Percentiles rank a stretch among this genome's conserved stretches.
Conservation (phyloP, 139 green algal genomes). For the Marvania coccoides region DNA sequence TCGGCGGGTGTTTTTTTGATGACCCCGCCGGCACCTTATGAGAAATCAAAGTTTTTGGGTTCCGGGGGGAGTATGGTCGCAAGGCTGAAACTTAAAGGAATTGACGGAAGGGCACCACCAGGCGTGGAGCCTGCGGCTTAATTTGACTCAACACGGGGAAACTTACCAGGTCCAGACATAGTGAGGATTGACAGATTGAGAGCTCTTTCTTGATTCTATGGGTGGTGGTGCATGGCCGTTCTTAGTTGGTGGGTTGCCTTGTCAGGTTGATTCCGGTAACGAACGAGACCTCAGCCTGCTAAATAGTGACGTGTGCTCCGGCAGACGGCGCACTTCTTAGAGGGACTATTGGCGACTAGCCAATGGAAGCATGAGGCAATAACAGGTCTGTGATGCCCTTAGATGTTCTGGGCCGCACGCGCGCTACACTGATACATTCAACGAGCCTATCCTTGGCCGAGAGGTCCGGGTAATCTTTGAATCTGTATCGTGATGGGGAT, state of each 20-base stretch:
- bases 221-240: constrained; percentile 59
- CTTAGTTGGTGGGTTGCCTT: constrained; percentile 94
- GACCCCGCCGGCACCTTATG: constrained; percentile 95
- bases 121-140: constrained; percentile 91
- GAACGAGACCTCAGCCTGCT: constrained; percentile 96
- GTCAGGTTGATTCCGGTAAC: constrained; percentile 96
- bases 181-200: constrained; percentile 92
- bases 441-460: constrained; percentile 88
- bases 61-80: constrained; percentile 95
- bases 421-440: constrained; percentile 97
- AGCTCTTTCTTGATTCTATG: constrained; percentile 95
- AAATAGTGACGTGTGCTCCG: constrained; percentile 80
- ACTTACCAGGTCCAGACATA: constrained; percentile 95
- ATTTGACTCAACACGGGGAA: constrained; percentile 95
- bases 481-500: constrained; percentile 88
- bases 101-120: constrained; percentile 95
- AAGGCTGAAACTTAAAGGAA: constrained; percentile 94
- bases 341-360: constrained; percentile 89
- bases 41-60: constrained; percentile 99
- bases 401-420: constrained; percentile 98
- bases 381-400: constrained; percentile 99
- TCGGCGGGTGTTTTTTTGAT: constrained; percentile 92
- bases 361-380: constrained; percentile 96
- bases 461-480: constrained; percentile 52
- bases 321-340: constrained; percentile 80